These are phyloP conservation scores for Monosporascus sp. DNA, from an alignment of 2,329 filamentous ascomycete species.

Conservation along the genomic window DNA sequence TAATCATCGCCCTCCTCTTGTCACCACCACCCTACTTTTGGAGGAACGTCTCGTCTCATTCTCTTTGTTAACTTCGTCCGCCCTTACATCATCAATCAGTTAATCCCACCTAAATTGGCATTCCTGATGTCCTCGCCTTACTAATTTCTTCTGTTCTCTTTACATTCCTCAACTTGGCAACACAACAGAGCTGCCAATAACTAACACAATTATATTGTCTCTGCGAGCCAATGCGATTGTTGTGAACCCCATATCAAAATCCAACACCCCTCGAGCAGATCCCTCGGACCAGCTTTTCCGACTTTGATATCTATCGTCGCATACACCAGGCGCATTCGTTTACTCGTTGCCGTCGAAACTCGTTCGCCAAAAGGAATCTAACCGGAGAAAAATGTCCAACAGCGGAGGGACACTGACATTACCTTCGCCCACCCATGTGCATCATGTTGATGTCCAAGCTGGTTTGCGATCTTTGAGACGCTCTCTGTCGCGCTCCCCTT, in stretches of 20 bases:
- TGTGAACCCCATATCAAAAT: conserved; percentile 14
- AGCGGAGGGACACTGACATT: conserved; percentile 69
- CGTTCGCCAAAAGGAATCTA: neutral
- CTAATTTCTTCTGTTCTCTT: conserved; percentile 13
- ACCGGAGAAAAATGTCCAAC: conserved; percentile 21
- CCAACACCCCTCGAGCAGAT: conserved; percentile 3
- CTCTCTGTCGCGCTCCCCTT: conserved; percentile 89
- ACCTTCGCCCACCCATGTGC: conserved; percentile 77
- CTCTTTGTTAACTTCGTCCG: conserved; percentile 8
- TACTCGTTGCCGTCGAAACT: neutral
- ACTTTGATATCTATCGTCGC: neutral
- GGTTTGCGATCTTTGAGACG: conserved; percentile 78
- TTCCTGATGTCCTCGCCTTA: conserved; percentile 22
- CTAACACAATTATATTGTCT: conserved; percentile 10
- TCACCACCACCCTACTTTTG: neutral
- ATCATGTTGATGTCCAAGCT: conserved; percentile 71
- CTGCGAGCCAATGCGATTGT: conserved; percentile 13
- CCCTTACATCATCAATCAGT: conserved; percentile 19
- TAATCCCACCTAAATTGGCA: conserved; percentile 9
- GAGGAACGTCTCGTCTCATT: neutral
- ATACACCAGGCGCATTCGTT: conserved; percentile 1
- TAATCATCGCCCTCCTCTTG: neutral
- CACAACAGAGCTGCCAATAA: neutral
- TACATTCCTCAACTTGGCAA: conserved; percentile 16
- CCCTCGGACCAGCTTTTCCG: neutral